A percentile compares a stretch with the other conserved stretches of the same genome.
Conservation (phyloP, 2,329 filamentous ascomycete species). For the Neoarthrinium moseri region DNA sequence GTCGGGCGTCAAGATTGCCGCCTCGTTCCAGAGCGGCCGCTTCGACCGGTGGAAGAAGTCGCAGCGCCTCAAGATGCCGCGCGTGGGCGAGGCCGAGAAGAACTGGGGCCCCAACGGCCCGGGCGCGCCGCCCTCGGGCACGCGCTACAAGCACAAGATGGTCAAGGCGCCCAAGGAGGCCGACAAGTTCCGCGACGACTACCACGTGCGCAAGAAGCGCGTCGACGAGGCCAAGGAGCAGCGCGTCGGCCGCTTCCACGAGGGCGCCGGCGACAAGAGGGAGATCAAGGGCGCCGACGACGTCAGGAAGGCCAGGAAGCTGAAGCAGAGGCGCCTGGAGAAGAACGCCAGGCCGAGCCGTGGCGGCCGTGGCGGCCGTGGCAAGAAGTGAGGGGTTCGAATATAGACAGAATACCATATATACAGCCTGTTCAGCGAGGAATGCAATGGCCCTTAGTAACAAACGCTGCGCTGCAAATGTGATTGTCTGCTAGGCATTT, state of each 20-base stretch:
- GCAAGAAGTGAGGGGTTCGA: constrained; percentile 37
- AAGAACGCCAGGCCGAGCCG: constrained; percentile 84
- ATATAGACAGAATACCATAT: constrained; percentile 8
- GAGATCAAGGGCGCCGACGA: constrained; percentile 83
- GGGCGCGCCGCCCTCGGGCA: constrained; percentile 37
- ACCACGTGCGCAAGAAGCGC: constrained; percentile 84
- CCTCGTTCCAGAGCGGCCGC: constrained; percentile 86
- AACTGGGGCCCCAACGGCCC: constrained; percentile 30
- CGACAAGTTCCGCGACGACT: constrained; percentile 90
- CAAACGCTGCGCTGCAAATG: no score
- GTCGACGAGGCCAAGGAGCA: constrained; percentile 86
- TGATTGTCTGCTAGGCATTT: no score
- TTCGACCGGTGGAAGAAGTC: constrained; percentile 91
- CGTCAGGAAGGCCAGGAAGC: constrained; percentile 76
- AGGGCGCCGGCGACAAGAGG: constrained; percentile 62
- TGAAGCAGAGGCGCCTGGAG: constrained; percentile 72
- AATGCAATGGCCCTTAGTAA: no score
- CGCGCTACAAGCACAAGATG: constrained; percentile 80
- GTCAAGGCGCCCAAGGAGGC: constrained; percentile 89
- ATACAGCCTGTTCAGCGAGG: no score
- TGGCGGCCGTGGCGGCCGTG: no score
- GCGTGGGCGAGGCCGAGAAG: constrained; percentile 78
- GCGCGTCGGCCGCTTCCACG: constrained; percentile 70
- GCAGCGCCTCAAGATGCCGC: constrained; percentile 77
- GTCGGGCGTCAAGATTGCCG: constrained; percentile 92